Evolutionary conservation across 108 stramenopile species (phyloP).

Genomic region (Parmales sp.): DNA sequence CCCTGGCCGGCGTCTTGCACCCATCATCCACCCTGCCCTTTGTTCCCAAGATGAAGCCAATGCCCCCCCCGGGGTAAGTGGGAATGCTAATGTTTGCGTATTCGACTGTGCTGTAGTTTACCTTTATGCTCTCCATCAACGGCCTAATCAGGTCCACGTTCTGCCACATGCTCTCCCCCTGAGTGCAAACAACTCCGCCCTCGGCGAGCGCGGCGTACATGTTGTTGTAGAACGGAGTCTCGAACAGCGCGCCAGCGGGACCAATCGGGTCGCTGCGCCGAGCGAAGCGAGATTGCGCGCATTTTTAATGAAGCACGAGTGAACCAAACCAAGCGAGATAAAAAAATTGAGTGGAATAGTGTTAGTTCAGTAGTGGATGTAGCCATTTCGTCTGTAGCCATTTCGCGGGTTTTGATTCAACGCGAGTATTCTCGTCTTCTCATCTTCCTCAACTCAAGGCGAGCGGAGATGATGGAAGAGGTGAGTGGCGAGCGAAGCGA

Average conservation of each 20-base stretch:
- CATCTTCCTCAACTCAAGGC: not conserved
- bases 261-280: slow-evolving; percentile 92
- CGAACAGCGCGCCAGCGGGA: slow-evolving; percentile 87
- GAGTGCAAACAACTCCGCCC: slow-evolving; percentile 91
- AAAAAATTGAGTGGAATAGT: too few relatives aligned
- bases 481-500: too few relatives aligned
- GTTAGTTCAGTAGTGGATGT: too few relatives aligned
- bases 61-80: slow-evolving; percentile 95
- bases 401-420: too few relatives aligned
- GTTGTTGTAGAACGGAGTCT: slow-evolving; percentile 83
- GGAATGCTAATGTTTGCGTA: slow-evolving; percentile 97
- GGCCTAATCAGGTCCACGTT: slow-evolving; percentile 81
- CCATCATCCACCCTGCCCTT: slow-evolving; percentile 24
- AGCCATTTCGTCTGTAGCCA: too few relatives aligned
- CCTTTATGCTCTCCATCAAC: slow-evolving; percentile 52
- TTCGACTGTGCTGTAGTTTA: slow-evolving; percentile 67
- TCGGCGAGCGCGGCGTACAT: slow-evolving; percentile 75
- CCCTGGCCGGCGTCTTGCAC: not conserved
- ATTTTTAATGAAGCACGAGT: too few relatives aligned
- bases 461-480: not conserved
- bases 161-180: slow-evolving; percentile 95
- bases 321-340: too few relatives aligned
- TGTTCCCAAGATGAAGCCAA: slow-evolving; percentile 89
- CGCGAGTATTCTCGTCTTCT: slow-evolving; percentile 51
- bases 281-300: too few relatives aligned